Percentiles rank a stretch among this genome's conserved stretches.
Evolutionary conservation across 257 asterid genomes (phyloP).

Genomic region (Salvia hispanica): DNA sequence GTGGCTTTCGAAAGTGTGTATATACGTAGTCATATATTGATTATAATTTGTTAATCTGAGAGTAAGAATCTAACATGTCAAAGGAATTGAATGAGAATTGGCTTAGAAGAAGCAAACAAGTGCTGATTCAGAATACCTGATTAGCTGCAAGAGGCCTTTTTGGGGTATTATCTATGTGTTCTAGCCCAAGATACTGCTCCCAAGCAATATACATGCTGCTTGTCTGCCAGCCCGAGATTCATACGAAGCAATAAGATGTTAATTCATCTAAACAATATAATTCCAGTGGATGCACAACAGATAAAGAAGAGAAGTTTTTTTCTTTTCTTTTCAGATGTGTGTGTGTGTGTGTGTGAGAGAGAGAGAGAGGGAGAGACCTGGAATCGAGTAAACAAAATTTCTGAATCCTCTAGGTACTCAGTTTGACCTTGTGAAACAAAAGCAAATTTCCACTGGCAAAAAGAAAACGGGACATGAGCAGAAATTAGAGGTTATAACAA

Average conservation of each 20-base stretch:
- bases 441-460: constrained; percentile 68
- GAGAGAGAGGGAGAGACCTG: constrained; percentile 44
- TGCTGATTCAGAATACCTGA: constrained; percentile 43
- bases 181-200: constrained; percentile 70
- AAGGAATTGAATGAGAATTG: constrained; percentile 14
- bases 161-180: constrained; percentile 33
- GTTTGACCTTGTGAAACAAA: constrained; percentile 48
- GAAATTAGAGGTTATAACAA: not conserved
- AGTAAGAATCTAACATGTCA: not conserved
- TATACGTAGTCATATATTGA: not conserved
- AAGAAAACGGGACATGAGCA: constrained; percentile 15
- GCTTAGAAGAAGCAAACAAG: constrained; percentile 15
- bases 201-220: constrained; percentile 39
- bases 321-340: too few relatives aligned
- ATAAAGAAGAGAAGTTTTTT: not conserved
- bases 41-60: not conserved
- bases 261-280: constrained; percentile 5
- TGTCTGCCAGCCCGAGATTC: constrained; percentile 38
- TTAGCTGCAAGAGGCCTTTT: constrained; percentile 43
- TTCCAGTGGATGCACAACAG: not conserved
- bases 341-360: not conserved
- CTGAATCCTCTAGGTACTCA: constrained; percentile 60
- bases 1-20: not conserved
- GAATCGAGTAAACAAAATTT: constrained; percentile 50
- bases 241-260: constrained; percentile 18